These are phyloP conservation scores for Capillidium heterosporum DNA, from an alignment of 371 early-diverging fungal genomes.

Conservation along the genomic window DNA sequence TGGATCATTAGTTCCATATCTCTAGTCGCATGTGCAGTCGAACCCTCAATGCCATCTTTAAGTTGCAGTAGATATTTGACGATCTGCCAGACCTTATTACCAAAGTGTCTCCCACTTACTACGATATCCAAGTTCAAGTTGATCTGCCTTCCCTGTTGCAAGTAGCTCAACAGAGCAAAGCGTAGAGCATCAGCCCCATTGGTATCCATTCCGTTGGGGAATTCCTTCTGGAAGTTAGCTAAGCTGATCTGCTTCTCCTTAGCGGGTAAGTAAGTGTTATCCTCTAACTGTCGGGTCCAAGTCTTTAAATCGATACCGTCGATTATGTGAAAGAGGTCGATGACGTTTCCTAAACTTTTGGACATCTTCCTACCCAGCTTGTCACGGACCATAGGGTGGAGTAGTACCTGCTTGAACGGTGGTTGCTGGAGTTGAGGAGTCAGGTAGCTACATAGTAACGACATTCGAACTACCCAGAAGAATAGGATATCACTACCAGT, in stretches of 20 bases:
- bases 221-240: conserved; percentile 58
- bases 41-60: conserved; percentile 15
- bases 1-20: conserved; percentile 41
- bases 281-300: conserved; percentile 25
- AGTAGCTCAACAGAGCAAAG: conserved; percentile 75
- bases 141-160: conserved; percentile 82
- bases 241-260: conserved; percentile 21
- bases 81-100: conserved; percentile 98
- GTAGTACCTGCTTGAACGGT: conserved; percentile 72
- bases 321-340: conserved; percentile 94
- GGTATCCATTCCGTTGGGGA: conserved; percentile 84
- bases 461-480: conserved; percentile 99
- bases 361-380: conserved; percentile 97
- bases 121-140: conserved; percentile 93
- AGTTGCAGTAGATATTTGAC: conserved; percentile 44
- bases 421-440: conserved; percentile 22
- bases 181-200: conserved; percentile 97
- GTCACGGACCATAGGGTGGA: conserved; percentile 84
- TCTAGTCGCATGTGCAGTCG: conserved; percentile 41
- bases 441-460: conserved; percentile 89
- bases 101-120: conserved; percentile 79
- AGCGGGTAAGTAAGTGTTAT: conserved; percentile 43
- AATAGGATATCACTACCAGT: conserved; percentile 98
- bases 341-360: conserved; percentile 93
- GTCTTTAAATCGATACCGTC: conserved; percentile 50